Base-by-base conservation (phyloP, 345 rosid genomes). In the Populus ilicifolia region DNA sequence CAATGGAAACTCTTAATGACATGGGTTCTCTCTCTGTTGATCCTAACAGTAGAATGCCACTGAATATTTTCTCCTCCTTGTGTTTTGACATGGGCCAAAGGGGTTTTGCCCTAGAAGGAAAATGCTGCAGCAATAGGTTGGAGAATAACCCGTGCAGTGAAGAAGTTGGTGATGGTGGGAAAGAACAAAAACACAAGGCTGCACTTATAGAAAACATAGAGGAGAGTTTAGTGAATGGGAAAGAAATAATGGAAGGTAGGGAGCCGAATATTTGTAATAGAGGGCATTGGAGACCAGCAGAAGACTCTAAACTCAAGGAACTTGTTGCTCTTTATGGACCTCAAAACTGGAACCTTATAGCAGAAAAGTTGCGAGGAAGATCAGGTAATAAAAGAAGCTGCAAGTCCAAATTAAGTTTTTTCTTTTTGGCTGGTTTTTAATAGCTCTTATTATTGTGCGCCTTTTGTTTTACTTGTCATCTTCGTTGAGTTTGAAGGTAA, bases 271-370 rank as follows among this genome's bases (percentile, higher is more conserved):
- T 62, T 75, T 83, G 83, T 71, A 48, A 76, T 69, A 77, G 86
- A 77, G 86, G 88, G 17, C 88, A 86, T 41, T 86, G 88, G 88
- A 86, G 76, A 63, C 86, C 86, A 38, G 79, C 86, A 3, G 89
- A 86, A 74, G 89, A 86, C 78, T 76, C 79, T 63, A 82, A 84
- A 67, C 84, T 86, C 56, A 83, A 78, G 63, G 84, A 86, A 39
- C 86, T 86, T 48, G 89, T 86, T 50, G 80, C 85, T 20, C 69
- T 83, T 75, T 75, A 83, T 65, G 89, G 89, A 1, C 86, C 89
- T 66, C 86, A 82, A 39, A 86, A 86, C 70, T 86, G 89, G 89
- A 86, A 84, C 73, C 80, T 78, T 16, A 84, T 86, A 65, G 87
- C 88, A 23, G 83, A 83, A 59, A 85, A 81, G 64, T 48, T 85